phyloP scores from a whole-genome alignment of 192 early-diverging fungal genomes.

The Funneliformis mosseae region DNA sequence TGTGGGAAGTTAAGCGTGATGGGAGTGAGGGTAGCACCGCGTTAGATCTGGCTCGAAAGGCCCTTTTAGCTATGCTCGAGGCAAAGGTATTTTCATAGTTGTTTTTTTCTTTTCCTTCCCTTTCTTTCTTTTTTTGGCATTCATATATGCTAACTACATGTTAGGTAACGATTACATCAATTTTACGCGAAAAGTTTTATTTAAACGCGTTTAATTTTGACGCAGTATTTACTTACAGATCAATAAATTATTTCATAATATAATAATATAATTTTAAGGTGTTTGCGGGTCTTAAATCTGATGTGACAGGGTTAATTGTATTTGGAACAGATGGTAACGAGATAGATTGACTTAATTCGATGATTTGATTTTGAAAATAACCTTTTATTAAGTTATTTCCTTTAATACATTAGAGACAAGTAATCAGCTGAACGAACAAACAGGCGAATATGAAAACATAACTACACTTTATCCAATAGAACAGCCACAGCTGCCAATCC shows the following conservation, averaged over 20 bases:
- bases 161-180: background rate
- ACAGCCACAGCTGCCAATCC: slow-evolving; percentile 51
- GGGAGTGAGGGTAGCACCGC: background rate
- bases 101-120: no score
- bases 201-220: background rate
- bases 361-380: background rate
- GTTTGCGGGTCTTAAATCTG: slow-evolving; percentile 65
- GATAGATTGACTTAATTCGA: background rate
- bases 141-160: no score
- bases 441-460: slow-evolving; percentile 47
- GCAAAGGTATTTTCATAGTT: slow-evolving; percentile 41
- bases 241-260: no score
- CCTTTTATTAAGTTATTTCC: background rate
- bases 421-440: slow-evolving; percentile 51
- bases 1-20: slow-evolving; percentile 28
- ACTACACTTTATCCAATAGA: slow-evolving; percentile 35
- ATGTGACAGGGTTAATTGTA: slow-evolving; percentile 59
- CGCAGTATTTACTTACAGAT: no score
- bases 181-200: background rate
- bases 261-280: no score
- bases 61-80: slow-evolving; percentile 40
- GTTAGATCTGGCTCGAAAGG: slow-evolving; percentile 38
- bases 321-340: slow-evolving; percentile 58
- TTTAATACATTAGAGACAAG: slow-evolving; percentile 49
- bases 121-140: no score